phyloP scores from a whole-genome alignment of 371 early-diverging fungal genomes.

The Nematocida sp. region DNA sequence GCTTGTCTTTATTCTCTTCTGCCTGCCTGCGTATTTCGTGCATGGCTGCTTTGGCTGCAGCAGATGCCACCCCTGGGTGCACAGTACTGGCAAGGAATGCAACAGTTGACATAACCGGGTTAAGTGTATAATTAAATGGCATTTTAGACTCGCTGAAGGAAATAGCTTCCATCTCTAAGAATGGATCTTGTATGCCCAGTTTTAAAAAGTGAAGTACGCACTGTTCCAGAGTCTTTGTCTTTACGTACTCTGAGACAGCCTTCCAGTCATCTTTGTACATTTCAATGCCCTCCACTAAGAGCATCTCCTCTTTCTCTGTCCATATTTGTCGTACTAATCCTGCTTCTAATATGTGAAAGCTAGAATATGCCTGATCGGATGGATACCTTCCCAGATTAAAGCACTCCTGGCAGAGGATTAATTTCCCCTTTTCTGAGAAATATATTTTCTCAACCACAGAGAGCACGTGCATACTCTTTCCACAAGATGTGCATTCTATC shows the following conservation, averaged over 20 bases:
- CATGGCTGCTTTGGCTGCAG: constrained; percentile 74
- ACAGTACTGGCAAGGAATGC: constrained; percentile 86
- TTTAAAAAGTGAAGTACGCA: constrained; percentile 88
- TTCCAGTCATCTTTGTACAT: constrained; percentile 88
- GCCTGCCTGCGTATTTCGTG: constrained; percentile 30
- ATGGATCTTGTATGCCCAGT: constrained; percentile 87
- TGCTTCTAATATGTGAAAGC: constrained; percentile 57
- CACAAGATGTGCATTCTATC: constrained; percentile 40
- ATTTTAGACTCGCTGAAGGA: constrained; percentile 72
- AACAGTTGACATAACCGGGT: constrained; percentile 88
- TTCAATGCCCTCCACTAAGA: constrained; percentile 88
- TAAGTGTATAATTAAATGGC: constrained; percentile 80
- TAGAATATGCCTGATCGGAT: constrained; percentile 7
- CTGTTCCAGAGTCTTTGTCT: constrained; percentile 81
- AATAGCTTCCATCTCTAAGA: constrained; percentile 70
- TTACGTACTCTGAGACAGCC: constrained; percentile 83
- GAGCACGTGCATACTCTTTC: constrained; percentile 25
- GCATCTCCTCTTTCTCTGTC: constrained; percentile 85
- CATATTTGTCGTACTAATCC: constrained; percentile 72
- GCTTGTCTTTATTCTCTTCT: constrained; percentile 70
- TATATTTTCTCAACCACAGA: constrained; percentile 50
- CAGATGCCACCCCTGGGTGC: constrained; percentile 80
- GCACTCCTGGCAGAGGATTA: constrained; percentile 63
- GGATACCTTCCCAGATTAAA: constrained; percentile 61
- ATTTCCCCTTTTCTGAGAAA: constrained; percentile 38